These are phyloP conservation scores for Podospora pseudoanserina DNA, from an alignment of 495 filamentous ascomycete species.

Conservation along the genomic window DNA sequence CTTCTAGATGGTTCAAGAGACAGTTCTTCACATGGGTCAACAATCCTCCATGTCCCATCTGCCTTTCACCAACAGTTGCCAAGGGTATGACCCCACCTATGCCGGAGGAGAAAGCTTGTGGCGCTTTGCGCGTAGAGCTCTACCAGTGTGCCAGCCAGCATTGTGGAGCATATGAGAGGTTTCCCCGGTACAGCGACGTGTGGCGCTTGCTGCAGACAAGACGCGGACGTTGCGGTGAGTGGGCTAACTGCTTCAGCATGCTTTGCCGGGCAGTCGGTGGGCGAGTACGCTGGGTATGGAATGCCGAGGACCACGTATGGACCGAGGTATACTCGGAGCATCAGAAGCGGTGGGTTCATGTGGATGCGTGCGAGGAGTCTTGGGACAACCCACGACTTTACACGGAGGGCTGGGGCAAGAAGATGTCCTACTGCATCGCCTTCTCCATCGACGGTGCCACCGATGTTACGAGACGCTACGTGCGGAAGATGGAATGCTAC, in stretches of 20 bases:
- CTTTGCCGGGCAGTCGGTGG: conserved; percentile 88
- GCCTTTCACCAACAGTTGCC: conserved; percentile 75
- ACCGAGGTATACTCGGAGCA: conserved; percentile 96
- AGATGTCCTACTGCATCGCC: conserved; percentile 93
- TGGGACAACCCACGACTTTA: conserved; percentile 96
- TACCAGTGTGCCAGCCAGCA: conserved; percentile 72
- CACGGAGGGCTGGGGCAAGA: conserved; percentile 89
- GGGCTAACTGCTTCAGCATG: conserved; percentile 99
- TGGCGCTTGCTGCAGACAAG: conserved; percentile 86
- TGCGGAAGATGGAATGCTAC: conserved; percentile 75
- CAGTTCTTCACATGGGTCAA: conserved; percentile 96
- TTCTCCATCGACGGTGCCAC: conserved; percentile 94
- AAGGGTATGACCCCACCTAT: conserved; percentile 78
- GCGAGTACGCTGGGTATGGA: conserved; percentile 97
- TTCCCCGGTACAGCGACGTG: conserved; percentile 92
- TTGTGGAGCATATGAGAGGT: conserved; percentile 79
- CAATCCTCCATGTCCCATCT: conserved; percentile 81
- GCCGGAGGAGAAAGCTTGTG: conserved; percentile 82
- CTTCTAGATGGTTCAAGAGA: conserved; percentile 84
- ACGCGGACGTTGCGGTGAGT: conserved; percentile 85
- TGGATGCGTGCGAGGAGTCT: conserved; percentile 88
- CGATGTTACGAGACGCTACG: conserved; percentile 94
- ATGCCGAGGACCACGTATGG: conserved; percentile 95
- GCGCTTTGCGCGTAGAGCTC: conserved; percentile 81
- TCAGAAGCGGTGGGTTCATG: conserved; percentile 92